Evolutionary conservation across 179 eudicot species (phyloP).

Genomic region (Silene vulgaris): DNA sequence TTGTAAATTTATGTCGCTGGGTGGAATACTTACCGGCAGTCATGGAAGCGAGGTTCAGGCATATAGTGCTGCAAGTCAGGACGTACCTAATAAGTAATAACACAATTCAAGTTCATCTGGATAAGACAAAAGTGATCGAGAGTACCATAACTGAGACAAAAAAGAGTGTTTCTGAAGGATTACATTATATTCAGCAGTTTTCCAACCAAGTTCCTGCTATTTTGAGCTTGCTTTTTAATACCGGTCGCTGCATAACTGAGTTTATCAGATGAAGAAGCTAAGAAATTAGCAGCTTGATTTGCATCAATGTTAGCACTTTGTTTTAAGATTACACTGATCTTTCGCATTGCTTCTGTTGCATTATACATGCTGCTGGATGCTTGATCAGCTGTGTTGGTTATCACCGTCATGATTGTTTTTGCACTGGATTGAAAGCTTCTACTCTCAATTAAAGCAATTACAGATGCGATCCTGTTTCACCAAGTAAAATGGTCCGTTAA

Average conservation of each 20-base stretch:
- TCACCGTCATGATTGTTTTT: conserved; percentile 44
- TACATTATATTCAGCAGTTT: conserved; percentile 53
- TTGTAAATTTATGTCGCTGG: conserved; percentile 1
- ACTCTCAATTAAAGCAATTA: conserved; percentile 50
- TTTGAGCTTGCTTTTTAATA: conserved; percentile 48
- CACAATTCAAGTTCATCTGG: background rate
- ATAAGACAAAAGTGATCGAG: background rate
- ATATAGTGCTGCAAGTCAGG: conserved; percentile 37
- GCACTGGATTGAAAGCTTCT: conserved; percentile 50
- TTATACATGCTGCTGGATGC: conserved; percentile 58
- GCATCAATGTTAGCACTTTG: conserved; percentile 18
- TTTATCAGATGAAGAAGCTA: conserved; percentile 44
- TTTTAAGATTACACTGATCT: conserved; percentile 31
- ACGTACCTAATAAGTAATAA: conserved; percentile 49
- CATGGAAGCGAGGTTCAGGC: conserved; percentile 41
- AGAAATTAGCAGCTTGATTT: conserved; percentile 35
- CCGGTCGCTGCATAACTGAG: conserved; percentile 52
- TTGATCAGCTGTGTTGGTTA: conserved; percentile 56
- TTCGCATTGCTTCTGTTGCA: conserved; percentile 56
- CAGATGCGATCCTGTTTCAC: conserved; percentile 42
- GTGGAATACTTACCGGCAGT: conserved; percentile 40
- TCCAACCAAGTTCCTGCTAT: conserved; percentile 40
- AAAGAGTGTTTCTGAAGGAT: background rate
- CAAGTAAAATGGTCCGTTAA: background rate
- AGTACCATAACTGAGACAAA: background rate